phyloP scores from a whole-genome alignment of 2,329 filamentous ascomycete species.

The Trichoderma breve region DNA sequence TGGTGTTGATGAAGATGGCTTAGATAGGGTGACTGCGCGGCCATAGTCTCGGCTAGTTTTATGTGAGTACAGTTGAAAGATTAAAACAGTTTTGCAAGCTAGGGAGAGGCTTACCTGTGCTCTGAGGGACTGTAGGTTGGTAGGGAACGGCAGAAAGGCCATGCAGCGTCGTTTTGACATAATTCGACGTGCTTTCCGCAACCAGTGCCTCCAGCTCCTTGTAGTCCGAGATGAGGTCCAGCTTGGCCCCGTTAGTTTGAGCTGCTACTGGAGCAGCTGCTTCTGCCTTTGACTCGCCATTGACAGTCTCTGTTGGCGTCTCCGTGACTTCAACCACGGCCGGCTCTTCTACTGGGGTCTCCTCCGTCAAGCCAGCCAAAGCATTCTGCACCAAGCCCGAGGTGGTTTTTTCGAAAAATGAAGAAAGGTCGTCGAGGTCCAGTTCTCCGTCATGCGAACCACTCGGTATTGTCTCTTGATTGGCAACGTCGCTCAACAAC shows the following conservation, averaged over 20 bases:
- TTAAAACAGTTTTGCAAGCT: background rate
- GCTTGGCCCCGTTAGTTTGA: conserved; percentile 32
- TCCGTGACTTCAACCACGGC: conserved; percentile 26
- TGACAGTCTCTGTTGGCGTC: conserved; percentile 23
- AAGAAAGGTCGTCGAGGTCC: conserved; percentile 42
- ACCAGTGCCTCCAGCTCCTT: conserved; percentile 45
- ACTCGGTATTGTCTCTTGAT: conserved; percentile 30
- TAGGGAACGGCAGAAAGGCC: conserved; percentile 44
- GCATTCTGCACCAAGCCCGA: conserved; percentile 42
- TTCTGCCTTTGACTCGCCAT: conserved; percentile 24
- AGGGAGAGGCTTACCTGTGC: conserved; percentile 31
- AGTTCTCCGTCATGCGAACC: conserved; percentile 32
- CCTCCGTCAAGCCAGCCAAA: conserved; percentile 38
- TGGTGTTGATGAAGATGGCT: conserved; percentile 40
- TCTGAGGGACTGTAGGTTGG: conserved; percentile 42
- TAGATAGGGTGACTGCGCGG: conserved; percentile 37
- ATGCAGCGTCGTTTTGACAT: conserved; percentile 44
- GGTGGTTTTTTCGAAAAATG: conserved; percentile 43
- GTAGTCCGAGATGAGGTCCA: conserved; percentile 39
- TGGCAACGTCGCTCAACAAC: conserved; percentile 30
- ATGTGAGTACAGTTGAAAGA: background rate
- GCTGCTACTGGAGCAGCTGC: conserved; percentile 24
- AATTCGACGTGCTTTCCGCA: conserved; percentile 45
- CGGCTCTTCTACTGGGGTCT: conserved; percentile 21
- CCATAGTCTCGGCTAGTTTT: conserved; percentile 33